Conservation (phyloP, 1,139 yeast species). For the Candida albicans region DNA sequence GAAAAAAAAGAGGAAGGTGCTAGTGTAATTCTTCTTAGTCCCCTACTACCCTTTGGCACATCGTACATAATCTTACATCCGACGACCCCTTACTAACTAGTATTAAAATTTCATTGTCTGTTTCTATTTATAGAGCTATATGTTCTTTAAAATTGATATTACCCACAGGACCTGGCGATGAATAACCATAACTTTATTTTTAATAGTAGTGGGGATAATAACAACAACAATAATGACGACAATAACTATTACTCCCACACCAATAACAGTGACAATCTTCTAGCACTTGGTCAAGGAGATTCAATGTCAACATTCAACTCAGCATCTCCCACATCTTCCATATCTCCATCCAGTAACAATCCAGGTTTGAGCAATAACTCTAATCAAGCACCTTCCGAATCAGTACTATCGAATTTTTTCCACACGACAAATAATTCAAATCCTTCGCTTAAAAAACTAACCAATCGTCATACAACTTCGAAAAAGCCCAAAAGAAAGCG, state of each 20-base stretch:
- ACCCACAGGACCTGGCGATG: neutral
- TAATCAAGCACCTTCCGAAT: neutral
- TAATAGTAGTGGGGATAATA: neutral
- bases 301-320: neutral
- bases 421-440: constrained; percentile 7
- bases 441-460: constrained; percentile 12
- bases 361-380: neutral
- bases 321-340: neutral
- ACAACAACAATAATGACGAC: neutral
- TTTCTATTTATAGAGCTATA: no score
- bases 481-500: constrained; percentile 20
- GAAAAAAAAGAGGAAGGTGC: no score
- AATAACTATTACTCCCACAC: neutral
- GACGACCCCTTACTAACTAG: no score
- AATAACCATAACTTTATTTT: neutral
- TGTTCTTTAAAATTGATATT: no score
- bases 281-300: neutral
- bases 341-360: neutral
- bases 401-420: constrained; percentile 4
- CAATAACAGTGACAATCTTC: neutral
- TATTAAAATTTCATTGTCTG: no score
- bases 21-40: no score
- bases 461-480: constrained; percentile 15
- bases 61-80: no score
- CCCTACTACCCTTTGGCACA: no score